Base-by-base conservation (phyloP, 768 basidiomycete genomes). In the Hygrocybe punicea region DNA sequence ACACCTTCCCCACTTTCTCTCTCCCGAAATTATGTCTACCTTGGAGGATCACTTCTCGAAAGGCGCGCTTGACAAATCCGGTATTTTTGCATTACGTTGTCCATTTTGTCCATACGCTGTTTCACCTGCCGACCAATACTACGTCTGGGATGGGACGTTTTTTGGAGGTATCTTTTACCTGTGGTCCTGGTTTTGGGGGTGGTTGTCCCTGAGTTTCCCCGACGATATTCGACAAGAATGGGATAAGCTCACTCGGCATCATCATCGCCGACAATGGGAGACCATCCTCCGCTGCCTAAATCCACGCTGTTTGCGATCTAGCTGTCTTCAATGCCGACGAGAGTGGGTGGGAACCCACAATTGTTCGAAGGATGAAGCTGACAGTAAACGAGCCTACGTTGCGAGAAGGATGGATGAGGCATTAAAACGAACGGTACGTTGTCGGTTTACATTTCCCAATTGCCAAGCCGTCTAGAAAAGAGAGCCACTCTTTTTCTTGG, bases 21-120 rank as follows among this genome's bases (percentile, higher is more conserved):
- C 52, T 24, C 21, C 17, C 6, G 52, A 53, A n/a, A 25, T 42
- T 4, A 14, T 45, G 24, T 21, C 17, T 14, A n/a, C 52, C n/a
- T 13, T 53, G 25, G 52, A 53, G n/a, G 52, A 53, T 23, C 52
- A 53, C 39, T 24, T 53, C 29, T 35, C 52, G 16, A 39, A n/a
- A 42, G 8, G 16, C 6, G 8, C 39, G n/a, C 24, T 53, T 4
- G 52, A 53, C 36, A 13, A 25, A 29, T 39, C 52, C 17, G 52
- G 29, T 19, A 39, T 40, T 13, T 5, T 37, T 13, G 11, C 17
- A 24, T n/a, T 40, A 11, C 36, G 19, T 21, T 53, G 52, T 37
- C 52, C 52, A 16, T 53, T 53, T 39, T 53, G 52, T 42, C 21
- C 42, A 6, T 53, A 53, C 24, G 37, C 52, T n/a, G 52, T 53